Conservation (phyloP, 371 early-diverging fungal genomes). For the Paraphysoderma sedebokerense region DNA sequence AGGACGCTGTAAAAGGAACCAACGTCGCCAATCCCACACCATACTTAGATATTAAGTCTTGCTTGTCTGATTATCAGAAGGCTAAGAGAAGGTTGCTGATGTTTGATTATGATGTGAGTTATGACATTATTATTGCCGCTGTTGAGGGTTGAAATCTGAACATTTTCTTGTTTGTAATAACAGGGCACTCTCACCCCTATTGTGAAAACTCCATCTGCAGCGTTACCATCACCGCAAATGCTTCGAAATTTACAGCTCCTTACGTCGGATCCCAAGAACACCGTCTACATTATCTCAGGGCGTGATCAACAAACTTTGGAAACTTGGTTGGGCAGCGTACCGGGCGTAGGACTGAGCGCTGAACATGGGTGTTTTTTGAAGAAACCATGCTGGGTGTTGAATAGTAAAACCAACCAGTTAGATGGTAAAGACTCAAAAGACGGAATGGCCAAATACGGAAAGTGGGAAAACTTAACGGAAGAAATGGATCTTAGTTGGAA, state of each 20-base stretch:
- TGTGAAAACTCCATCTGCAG: constrained; percentile 24
- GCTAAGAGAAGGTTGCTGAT: constrained; percentile 41
- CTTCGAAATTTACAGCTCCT: constrained; percentile 16
- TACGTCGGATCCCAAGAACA: constrained; percentile 46
- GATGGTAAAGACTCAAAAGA: no score
- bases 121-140: no score
- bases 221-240: constrained; percentile 25
- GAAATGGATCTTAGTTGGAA: constrained; percentile 75
- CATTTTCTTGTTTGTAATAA: neutral
- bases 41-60: constrained; percentile 25
- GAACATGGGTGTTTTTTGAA: constrained; percentile 76
- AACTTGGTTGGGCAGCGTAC: constrained; percentile 50
- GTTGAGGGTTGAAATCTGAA: no score
- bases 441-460: constrained; percentile 18
- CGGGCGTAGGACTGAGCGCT: constrained; percentile 63
- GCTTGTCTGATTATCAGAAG: constrained; percentile 24
- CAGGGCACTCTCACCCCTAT: constrained; percentile 28
- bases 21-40: constrained; percentile 37
- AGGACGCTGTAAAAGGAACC: constrained; percentile 6
- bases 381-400: constrained; percentile 33
- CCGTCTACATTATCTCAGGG: constrained; percentile 86
- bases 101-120: constrained; percentile 25
- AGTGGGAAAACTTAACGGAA: constrained; percentile 63
- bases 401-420: no score
- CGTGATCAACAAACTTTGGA: constrained; percentile 70